phyloP scores from a whole-genome alignment of 148 eudicot genomes.

The Cornus controversa region DNA sequence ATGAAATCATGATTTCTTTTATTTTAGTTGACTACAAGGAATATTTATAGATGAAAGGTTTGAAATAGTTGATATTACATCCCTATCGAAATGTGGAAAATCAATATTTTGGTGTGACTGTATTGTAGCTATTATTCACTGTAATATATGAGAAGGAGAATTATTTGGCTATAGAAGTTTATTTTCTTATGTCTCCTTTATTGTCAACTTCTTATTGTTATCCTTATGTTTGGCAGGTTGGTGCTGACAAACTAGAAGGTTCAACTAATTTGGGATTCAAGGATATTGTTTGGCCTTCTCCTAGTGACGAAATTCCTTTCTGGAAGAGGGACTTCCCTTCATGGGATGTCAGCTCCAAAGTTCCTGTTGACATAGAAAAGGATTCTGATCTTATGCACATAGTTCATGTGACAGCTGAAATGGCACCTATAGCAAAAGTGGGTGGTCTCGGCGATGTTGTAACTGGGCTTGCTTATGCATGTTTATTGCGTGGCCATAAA shows the following conservation, averaged over 20 bases:
- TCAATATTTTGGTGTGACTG: too few relatives aligned
- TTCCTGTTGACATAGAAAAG: constrained; percentile 30
- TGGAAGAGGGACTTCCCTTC: constrained; percentile 54
- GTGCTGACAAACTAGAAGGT: constrained; percentile 23
- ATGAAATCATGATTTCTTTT: neutral
- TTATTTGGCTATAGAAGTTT: too few relatives aligned
- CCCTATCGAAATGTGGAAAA: neutral
- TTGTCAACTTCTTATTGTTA: neutral
- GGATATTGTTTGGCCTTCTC: constrained; percentile 66
- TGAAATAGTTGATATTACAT: neutral
- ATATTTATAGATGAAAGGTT: neutral
- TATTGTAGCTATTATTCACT: neutral
- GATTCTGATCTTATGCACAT: constrained; percentile 61
- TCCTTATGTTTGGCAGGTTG: constrained; percentile 27
- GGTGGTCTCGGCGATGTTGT: constrained; percentile 96
- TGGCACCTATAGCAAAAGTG: constrained; percentile 92
- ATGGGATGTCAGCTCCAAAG: constrained; percentile 33
- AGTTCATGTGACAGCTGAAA: constrained; percentile 82
- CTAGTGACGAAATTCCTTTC: constrained; percentile 66
- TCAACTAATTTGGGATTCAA: constrained; percentile 25
- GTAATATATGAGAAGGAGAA: neutral
- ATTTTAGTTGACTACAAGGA: neutral
- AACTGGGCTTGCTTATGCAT: constrained; percentile 88
- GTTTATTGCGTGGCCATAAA: constrained; percentile 74
- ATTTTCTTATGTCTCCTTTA: neutral